These are phyloP conservation scores for Mortierella sp. DNA, from an alignment of 371 early-diverging fungal species.

Conservation along the genomic window DNA sequence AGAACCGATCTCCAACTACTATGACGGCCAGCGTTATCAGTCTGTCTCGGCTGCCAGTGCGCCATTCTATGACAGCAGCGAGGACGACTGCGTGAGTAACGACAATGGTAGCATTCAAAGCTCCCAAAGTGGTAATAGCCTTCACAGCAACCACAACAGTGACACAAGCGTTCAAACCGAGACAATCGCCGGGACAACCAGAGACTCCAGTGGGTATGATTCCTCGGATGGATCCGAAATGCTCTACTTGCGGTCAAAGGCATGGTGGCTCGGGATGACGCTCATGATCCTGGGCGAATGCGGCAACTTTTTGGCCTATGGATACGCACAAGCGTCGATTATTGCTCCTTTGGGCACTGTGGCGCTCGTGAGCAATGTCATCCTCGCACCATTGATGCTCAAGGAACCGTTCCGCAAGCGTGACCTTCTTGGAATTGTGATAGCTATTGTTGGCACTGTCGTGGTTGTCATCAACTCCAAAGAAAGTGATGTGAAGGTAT, in stretches of 20 bases:
- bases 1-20: constrained; percentile 4
- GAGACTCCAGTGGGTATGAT: constrained; percentile 20
- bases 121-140: constrained; percentile 28
- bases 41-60: background rate
- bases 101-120: constrained; percentile 8
- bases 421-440: constrained; percentile 73
- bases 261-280: constrained; percentile 81
- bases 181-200: constrained; percentile 12
- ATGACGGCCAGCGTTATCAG: constrained; percentile 11
- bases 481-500: constrained; percentile 67
- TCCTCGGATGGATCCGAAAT: constrained; percentile 26
- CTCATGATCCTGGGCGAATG: constrained; percentile 82
- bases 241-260: constrained; percentile 67
- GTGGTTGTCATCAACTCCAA: constrained; percentile 76
- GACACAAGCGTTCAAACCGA: constrained; percentile 41
- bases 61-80: background rate
- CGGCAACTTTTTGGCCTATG: constrained; percentile 70
- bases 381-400: constrained; percentile 77
- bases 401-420: constrained; percentile 72
- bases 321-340: constrained; percentile 83
- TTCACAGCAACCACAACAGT: constrained; percentile 27
- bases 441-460: constrained; percentile 77
- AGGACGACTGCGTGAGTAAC: background rate
- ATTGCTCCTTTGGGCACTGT: constrained; percentile 87
- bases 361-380: constrained; percentile 75